Base-by-base conservation (phyloP, 768 basidiomycete species). In the Mycena olivaceomarginata region DNA sequence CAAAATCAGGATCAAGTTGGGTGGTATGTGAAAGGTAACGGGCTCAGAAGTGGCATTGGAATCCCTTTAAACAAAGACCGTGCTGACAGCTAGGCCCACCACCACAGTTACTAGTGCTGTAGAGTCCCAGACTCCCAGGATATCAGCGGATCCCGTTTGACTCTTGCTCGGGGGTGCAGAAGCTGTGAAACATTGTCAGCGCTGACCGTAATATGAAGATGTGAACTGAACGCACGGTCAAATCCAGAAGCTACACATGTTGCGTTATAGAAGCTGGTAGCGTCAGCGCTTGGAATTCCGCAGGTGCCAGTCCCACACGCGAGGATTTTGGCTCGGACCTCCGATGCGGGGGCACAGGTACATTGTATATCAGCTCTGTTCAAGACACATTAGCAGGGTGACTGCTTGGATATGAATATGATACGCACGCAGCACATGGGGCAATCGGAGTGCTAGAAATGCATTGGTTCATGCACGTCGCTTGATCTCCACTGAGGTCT, bases 31-130 rank as follows among this genome's bases (percentile, higher is more conserved):
- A 31, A 31, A 31, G 31, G 31, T 31, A 31, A 31, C 31, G 31
- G 31, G 31, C 31, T 31, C 31, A 31, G 31, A 31, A 31, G 53
- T 20, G n/a, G 53, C 53, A 56, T 0, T 5, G 53, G n/a, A 56
- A 56, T 56, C 53, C 53, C 53, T 56, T 56, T 56, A 56, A 56
- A 56, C 53, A 56, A 56, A 56, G 53, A 56, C 53, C 53, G 53
- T 56, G 53, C 53, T 56, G 53, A 56, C 53, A 56, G 53, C 53
- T 22, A 56, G 53, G 53, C 53, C 53, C 53, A 22, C 53, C 53
- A 16, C 53, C 13, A 56, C 53, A 56, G 53, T 16, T 11, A 56
- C 53, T 22, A 56, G 53, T 56, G 53, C 53, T 56, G 53, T 56
- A n/a, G 53, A 56, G 22, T 56, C 53, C 53, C 53, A 56, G 53